These are phyloP conservation scores for Primulina tabacum DNA, from an alignment of 257 asterid species.

Conservation along the genomic window DNA sequence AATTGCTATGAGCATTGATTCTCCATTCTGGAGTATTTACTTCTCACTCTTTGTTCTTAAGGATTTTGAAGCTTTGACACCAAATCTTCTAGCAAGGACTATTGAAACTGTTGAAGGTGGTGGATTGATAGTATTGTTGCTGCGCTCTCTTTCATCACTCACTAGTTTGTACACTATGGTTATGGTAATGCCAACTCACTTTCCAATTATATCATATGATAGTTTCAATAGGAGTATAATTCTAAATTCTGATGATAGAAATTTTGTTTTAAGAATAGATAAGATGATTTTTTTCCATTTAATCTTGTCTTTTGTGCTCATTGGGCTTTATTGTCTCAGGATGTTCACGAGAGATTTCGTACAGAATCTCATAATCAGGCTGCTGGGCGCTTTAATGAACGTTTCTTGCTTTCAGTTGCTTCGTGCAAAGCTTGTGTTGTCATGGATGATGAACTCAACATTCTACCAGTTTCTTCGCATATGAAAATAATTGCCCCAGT, in stretches of 20 bases:
- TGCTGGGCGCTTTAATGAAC: conserved; percentile 88
- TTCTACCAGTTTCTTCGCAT: conserved; percentile 94
- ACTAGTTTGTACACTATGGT: conserved; percentile 89
- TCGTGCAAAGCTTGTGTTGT: conserved; percentile 88
- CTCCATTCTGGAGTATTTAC: conserved; percentile 2
- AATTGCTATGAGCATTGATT: not conserved
- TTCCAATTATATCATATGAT: conserved; percentile 17
- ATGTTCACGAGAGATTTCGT: conserved; percentile 91
- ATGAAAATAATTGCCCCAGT: conserved; percentile 61
- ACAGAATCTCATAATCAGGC: conserved; percentile 87
- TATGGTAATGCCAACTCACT: conserved; percentile 52
- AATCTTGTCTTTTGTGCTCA: conserved; percentile 13
- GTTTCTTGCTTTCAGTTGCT: conserved; percentile 88
- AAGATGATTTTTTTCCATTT: not conserved
- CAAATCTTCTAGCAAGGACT: conserved; percentile 96
- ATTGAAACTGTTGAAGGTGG: conserved; percentile 99
- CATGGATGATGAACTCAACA: conserved; percentile 93
- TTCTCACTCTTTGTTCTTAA: conserved; percentile 24
- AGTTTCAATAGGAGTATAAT: conserved; percentile 14
- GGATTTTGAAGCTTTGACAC: conserved; percentile 99
- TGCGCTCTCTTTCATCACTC: conserved; percentile 83
- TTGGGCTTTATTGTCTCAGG: conserved; percentile 54
- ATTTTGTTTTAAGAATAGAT: not conserved
- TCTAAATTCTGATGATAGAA: conserved; percentile 4
- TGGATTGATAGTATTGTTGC: conserved; percentile 82